Percentiles rank a stretch among this genome's conserved stretches.
phyloP scores from a whole-genome alignment of 169 alveolate genomes.

The Plasmodium coatneyi region DNA sequence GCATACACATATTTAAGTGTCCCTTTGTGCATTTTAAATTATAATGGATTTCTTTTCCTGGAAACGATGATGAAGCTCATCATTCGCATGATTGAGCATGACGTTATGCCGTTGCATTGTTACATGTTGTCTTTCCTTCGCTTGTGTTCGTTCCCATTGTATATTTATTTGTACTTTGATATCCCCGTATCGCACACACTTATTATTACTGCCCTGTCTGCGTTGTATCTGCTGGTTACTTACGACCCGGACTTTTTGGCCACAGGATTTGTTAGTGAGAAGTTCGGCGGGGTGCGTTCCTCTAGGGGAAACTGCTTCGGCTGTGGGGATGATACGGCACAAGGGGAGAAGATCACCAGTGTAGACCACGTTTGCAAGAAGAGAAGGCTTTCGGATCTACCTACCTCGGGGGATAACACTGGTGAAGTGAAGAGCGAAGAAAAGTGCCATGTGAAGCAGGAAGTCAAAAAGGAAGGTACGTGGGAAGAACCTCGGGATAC shows the following conservation, averaged over 20 bases:
- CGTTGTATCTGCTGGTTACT: constrained; percentile 32
- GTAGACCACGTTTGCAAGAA: not conserved
- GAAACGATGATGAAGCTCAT: constrained; percentile 79
- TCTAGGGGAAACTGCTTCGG: not conserved
- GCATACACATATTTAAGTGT: constrained; percentile 45
- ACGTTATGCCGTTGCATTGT: constrained; percentile 35
- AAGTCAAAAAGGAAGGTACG: not conserved
- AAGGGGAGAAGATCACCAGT: not conserved
- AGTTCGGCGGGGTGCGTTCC: not conserved
- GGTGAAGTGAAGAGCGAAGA: not conserved
- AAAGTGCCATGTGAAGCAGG: not conserved
- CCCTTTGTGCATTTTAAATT: constrained; percentile 71
- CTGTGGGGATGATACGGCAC: not conserved
- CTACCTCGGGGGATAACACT: not conserved
- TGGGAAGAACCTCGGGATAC: not conserved
- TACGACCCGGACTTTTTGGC: constrained; percentile 70
- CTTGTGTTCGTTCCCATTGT: constrained; percentile 60
- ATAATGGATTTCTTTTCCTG: constrained; percentile 65
- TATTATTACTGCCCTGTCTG: constrained; percentile 44
- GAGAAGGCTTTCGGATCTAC: not conserved
- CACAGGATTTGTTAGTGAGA: constrained; percentile 29
- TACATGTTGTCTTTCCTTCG: constrained; percentile 66
- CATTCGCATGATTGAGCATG: constrained; percentile 25
- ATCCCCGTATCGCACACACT: constrained; percentile 68
- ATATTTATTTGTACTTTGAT: constrained; percentile 60